A percentile compares a stretch with the other conserved stretches of the same genome.
Evolutionary conservation across 2,329 filamentous ascomycete genomes (phyloP).

Genomic region (Pseudogymnoascus destructans): DNA sequence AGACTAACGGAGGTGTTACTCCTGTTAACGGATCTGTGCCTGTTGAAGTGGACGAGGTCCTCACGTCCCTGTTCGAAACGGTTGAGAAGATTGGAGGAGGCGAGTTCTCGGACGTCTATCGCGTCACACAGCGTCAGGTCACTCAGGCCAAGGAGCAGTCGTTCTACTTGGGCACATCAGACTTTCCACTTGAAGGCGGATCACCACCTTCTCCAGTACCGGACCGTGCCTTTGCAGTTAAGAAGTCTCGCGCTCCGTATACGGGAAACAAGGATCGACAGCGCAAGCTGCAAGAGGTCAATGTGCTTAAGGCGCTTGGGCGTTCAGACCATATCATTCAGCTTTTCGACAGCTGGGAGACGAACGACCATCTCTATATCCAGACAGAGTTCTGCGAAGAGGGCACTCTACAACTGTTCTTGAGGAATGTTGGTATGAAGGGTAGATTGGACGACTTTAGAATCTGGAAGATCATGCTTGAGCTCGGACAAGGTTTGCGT

Average conservation of each 20-base stretch:
- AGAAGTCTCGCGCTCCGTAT: slow-evolving; percentile 77
- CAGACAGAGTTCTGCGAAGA: slow-evolving; percentile 96
- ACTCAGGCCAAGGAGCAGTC: slow-evolving; percentile 31
- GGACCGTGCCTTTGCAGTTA: slow-evolving; percentile 71
- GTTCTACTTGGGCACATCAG: slow-evolving; percentile 28
- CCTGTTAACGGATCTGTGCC: slow-evolving; percentile 57
- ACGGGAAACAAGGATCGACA: slow-evolving; percentile 68
- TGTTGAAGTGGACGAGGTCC: slow-evolving; percentile 59
- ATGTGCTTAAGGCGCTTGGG: slow-evolving; percentile 61
- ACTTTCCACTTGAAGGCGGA: slow-evolving; percentile 35
- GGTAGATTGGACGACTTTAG: slow-evolving; percentile 90
- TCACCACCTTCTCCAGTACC: slow-evolving; percentile 41
- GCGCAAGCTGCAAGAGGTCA: slow-evolving; percentile 71
- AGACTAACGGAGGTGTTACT: slow-evolving; percentile 49
- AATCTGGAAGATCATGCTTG: slow-evolving; percentile 94
- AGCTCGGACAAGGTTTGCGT: slow-evolving; percentile 72
- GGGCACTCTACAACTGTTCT: slow-evolving; percentile 76
- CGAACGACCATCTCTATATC: slow-evolving; percentile 77
- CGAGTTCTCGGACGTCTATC: slow-evolving; percentile 88
- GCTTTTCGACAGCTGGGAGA: slow-evolving; percentile 79
- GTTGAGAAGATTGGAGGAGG: slow-evolving; percentile 73
- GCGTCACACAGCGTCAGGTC: slow-evolving; percentile 42
- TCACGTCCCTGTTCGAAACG: slow-evolving; percentile 65
- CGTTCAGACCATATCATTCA: slow-evolving; percentile 76
- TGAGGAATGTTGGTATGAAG: slow-evolving; percentile 68